Base-by-base conservation (phyloP, 2,329 filamentous ascomycete species). In the Cyphellophora attinorum region DNA sequence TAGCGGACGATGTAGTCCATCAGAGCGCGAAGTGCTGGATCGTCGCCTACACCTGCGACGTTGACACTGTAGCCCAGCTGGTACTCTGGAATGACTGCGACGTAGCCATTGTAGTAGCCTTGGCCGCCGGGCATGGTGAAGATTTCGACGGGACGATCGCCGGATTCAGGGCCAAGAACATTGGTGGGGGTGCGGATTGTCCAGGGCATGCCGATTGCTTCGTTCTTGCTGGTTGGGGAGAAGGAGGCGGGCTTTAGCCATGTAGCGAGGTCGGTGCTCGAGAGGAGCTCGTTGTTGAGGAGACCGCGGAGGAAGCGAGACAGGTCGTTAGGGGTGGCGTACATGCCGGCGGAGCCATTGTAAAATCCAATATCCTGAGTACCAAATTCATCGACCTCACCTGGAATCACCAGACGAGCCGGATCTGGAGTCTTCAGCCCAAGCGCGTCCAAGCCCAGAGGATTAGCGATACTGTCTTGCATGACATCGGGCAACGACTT, bases 171-270 rank as follows among this genome's bases (percentile, higher is more conserved):
- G 16, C 19, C 28, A n/a, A n/a, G n/a, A 11, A 38, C 11, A n/a
- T 14, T 27, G n/a, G 38, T 41, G 37, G 54, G 61, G 5, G 60
- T 56, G 10, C 55, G 51, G 5, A 61, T 61, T 39, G 60, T 60
- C 60, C 61, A 64, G 1, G 58, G 56, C 13, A 52, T 49, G 19
- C 59, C 54, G 5, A 62, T 52, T 3, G 56, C 52, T n/a, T n/a
- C n/a, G n/a, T n/a, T n/a, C n/a, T n/a, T n/a, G 34, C 25, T 59
- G 54, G 0, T 58, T 51, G 2, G 60, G 60, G 33, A 55, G 56
- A 35, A 38, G 1, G 57, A 46, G 13, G 54, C 51, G 0, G 60
- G 60, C 33, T 62, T 63, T 41, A 63, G 52, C 61, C 61, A 63
- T 11, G 49, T 51, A 12, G 51, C 47, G 0, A 59, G 63, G 12